A percentile compares a stretch with the other conserved stretches of the same genome.
phyloP scores from a whole-genome alignment of 345 rosid species.

The Ceriops zippeliana region DNA sequence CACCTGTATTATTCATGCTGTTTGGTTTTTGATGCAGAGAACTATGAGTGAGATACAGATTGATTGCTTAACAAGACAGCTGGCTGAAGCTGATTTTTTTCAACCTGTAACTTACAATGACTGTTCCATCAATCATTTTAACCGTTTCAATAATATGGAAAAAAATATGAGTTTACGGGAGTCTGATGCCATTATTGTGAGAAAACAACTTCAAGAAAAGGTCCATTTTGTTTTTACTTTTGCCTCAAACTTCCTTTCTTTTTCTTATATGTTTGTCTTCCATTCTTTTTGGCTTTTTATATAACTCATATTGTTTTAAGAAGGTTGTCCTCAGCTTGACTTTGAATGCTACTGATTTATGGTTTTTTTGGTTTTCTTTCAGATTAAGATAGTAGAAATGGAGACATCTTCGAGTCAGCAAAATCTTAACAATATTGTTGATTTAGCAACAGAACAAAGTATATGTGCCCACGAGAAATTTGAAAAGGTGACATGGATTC shows the following conservation, averaged over 20 bases:
- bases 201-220: conserved; percentile 90
- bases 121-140: conserved; percentile 19
- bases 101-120: conserved; percentile 23
- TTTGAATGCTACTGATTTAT: neutral
- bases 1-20: neutral
- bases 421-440: conserved; percentile 53
- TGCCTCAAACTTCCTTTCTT: neutral
- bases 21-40: conserved; percentile 38
- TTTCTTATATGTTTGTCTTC: neutral
- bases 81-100: conserved; percentile 36
- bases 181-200: conserved; percentile 61
- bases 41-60: conserved; percentile 56
- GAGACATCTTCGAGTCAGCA: conserved; percentile 67
- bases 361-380: conserved; percentile 10
- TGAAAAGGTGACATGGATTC: conserved; percentile 55
- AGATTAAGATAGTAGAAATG: conserved; percentile 67
- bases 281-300: neutral
- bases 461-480: conserved; percentile 50
- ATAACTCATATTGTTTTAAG: neutral
- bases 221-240: conserved; percentile 32
- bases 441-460: conserved; percentile 54
- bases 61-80: conserved; percentile 55
- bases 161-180: conserved; percentile 41
- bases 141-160: conserved; percentile 28
- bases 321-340: neutral